Evolutionary conservation across 2,329 filamentous ascomycete species (phyloP).

Genomic region (Cladophialophora psammophila): DNA sequence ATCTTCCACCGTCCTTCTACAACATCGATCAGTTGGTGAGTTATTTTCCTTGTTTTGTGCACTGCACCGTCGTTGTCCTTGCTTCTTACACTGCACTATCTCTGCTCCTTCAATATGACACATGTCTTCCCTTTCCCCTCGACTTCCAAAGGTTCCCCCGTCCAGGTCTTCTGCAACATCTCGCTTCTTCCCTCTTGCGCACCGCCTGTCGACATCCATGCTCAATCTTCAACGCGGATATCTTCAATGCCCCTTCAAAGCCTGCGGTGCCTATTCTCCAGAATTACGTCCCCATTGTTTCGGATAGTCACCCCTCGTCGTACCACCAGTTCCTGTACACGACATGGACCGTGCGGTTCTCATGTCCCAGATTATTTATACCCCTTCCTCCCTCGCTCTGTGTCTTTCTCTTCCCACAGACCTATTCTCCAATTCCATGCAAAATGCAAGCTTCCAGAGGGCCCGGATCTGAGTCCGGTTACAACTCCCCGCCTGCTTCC

Average conservation of each 20-base stretch:
- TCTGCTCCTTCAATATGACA: not conserved
- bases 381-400: not conserved
- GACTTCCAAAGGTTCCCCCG: not conserved
- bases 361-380: constrained; percentile 17
- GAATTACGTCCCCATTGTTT: not conserved
- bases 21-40: constrained; percentile 40
- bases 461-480: not conserved
- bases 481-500: not conserved
- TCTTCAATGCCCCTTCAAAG: constrained; percentile 13
- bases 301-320: constrained; percentile 11
- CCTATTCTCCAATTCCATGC: not conserved
- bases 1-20: constrained; percentile 40
- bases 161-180: not conserved
- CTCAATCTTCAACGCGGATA: not conserved
- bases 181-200: not conserved
- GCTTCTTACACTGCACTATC: constrained; percentile 7
- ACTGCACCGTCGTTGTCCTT: constrained; percentile 24
- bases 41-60: constrained; percentile 17
- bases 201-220: not conserved
- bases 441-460: constrained; percentile 17
- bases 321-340: constrained; percentile 1
- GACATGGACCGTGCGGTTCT: constrained; percentile 5
- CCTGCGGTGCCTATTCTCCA: constrained; percentile 5
- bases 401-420: not conserved
- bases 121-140: not conserved